Evolutionary conservation across 352 stramenopile genomes (phyloP).

Genomic region (Globisporangium spiculum): DNA sequence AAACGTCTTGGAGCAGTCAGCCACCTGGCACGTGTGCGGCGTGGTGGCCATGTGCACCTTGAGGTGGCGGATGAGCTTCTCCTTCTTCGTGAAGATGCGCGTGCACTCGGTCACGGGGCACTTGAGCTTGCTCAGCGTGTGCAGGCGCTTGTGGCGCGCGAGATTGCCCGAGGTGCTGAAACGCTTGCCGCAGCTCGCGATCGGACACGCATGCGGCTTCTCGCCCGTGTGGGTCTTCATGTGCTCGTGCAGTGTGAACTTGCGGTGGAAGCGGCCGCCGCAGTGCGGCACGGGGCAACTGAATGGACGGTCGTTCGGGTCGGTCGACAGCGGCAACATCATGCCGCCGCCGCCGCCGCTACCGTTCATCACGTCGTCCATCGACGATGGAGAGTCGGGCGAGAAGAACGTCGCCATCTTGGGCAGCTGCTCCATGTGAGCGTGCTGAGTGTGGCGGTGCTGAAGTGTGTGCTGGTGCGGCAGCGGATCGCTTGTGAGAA

Average conservation of each 20-base stretch:
- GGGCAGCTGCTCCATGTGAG: background rate
- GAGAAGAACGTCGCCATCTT: background rate
- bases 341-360: background rate
- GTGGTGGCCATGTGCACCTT: conserved; percentile 48
- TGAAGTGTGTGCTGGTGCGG: background rate
- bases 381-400: background rate
- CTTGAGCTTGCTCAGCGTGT: conserved; percentile 47
- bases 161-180: conserved; percentile 79
- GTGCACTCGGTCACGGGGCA: conserved; percentile 44
- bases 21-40: conserved; percentile 48
- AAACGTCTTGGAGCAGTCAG: conserved; percentile 59
- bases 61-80: conserved; percentile 49
- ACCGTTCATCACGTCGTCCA: background rate
- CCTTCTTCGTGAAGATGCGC: conserved; percentile 43
- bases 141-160: conserved; percentile 58
- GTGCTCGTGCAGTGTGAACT: conserved; percentile 71
- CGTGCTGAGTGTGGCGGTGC: background rate
- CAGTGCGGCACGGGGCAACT: conserved; percentile 46
- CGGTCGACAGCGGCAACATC: background rate
- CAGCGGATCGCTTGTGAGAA: background rate
- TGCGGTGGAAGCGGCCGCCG: conserved; percentile 56
- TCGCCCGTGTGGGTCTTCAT: conserved; percentile 80
- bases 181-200: conserved; percentile 52
- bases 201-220: conserved; percentile 58
- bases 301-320: conserved; percentile 39